phyloP scores from a whole-genome alignment of 495 filamentous ascomycete genomes.

The Amniculicola lignicola region DNA sequence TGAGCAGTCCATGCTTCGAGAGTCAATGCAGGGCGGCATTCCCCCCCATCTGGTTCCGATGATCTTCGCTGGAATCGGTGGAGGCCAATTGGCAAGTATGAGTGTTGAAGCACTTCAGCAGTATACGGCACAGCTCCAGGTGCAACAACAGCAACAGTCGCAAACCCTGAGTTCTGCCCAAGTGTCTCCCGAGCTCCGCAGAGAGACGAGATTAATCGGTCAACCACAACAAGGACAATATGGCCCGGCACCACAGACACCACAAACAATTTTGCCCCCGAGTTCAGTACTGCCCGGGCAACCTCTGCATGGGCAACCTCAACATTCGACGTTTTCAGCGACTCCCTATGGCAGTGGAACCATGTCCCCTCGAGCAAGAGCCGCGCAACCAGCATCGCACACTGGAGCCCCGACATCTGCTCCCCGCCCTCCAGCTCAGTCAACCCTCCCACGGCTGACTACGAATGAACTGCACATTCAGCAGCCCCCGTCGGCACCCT shows the following conservation, averaged over 20 bases:
- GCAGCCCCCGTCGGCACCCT: constrained; percentile 45
- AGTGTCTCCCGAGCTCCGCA: constrained; percentile 42
- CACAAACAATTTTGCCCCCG: constrained; percentile 23
- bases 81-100: constrained; percentile 58
- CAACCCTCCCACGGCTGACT: constrained; percentile 53
- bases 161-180: constrained; percentile 29
- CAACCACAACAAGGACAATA: constrained; percentile 34
- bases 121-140: constrained; percentile 50
- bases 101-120: constrained; percentile 74
- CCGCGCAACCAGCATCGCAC: constrained; percentile 38
- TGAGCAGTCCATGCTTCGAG: constrained; percentile 79
- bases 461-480: constrained; percentile 59
- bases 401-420: constrained; percentile 39
- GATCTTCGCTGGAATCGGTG: constrained; percentile 80
- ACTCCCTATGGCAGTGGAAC: constrained; percentile 30
- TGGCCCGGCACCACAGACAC: constrained; percentile 29
- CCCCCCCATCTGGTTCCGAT: constrained; percentile 84
- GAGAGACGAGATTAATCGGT: constrained; percentile 46
- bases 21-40: constrained; percentile 75
- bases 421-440: constrained; percentile 40
- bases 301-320: constrained; percentile 24
- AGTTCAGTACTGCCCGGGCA: constrained; percentile 33
- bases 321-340: constrained; percentile 19
- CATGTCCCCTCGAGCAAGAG: constrained; percentile 37
- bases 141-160: constrained; percentile 47